A percentile compares a stretch with the other conserved stretches of the same genome.
Evolutionary conservation across 306 rosid genomes (phyloP).

Genomic region (Quercus suber): DNA sequence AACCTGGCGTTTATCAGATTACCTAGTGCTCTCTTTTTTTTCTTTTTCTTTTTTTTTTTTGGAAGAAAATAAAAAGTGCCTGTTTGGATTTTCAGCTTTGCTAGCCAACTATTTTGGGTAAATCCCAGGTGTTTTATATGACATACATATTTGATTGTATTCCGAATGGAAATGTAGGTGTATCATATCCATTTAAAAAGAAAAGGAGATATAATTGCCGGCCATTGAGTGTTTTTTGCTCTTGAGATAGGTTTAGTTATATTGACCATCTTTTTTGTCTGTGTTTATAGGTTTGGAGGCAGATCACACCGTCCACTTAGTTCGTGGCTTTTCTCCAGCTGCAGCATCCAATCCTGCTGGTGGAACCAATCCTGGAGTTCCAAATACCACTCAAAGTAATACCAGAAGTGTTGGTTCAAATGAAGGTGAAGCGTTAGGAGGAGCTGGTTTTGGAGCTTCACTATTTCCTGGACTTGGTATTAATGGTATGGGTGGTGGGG

Average conservation of each 20-base stretch:
- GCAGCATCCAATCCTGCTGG: conserved; percentile 33
- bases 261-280: background rate
- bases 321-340: conserved; percentile 67
- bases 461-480: conserved; percentile 61
- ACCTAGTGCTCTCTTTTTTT: background rate
- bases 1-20: background rate
- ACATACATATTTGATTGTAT: background rate
- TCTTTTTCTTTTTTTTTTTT: background rate
- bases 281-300: conserved; percentile 68
- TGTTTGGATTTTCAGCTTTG: no score
- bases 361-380: conserved; percentile 41
- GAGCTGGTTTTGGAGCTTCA: conserved; percentile 54
- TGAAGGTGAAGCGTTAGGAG: conserved; percentile 60
- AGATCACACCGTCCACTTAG: conserved; percentile 82
- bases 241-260: background rate
- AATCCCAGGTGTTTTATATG: background rate
- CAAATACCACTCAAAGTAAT: conserved; percentile 44
- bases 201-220: background rate
- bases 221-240: background rate
- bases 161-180: background rate
- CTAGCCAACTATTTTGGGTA: background rate
- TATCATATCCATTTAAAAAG: background rate
- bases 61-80: background rate
- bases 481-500: conserved; percentile 44
- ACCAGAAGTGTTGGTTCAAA: conserved; percentile 46